Conservation (phyloP, 768 basidiomycete species). For the Leucocoprinus sp. region DNA sequence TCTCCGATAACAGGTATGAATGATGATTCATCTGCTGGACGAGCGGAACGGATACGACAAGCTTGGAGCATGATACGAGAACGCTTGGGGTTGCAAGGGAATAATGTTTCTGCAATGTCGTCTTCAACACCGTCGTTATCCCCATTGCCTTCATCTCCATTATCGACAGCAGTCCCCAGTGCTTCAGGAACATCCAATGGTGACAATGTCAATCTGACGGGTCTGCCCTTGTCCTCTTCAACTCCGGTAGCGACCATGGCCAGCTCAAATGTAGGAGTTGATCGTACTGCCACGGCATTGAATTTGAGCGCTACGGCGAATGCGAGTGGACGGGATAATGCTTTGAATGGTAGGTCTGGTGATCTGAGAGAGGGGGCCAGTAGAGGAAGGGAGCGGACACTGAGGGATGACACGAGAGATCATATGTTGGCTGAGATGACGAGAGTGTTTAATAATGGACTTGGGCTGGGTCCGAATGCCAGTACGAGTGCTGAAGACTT, state of each 20-base stretch:
- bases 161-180: not conserved
- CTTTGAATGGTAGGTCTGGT: no score
- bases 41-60: constrained; percentile 47
- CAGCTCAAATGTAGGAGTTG: no score
- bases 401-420: constrained; percentile 55
- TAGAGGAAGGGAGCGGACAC: constrained; percentile 10
- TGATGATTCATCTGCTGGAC: constrained; percentile 23
- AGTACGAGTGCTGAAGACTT: constrained; percentile 6
- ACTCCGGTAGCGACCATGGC: no score
- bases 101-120: constrained; percentile 7
- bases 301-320: not conserved
- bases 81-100: constrained; percentile 45
- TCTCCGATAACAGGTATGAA: constrained; percentile 31
- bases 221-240: no score
- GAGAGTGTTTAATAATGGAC: constrained; percentile 66
- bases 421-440: constrained; percentile 78
- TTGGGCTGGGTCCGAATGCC: constrained; percentile 31
- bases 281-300: no score
- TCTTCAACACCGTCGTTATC: not conserved
- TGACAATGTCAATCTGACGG: no score
- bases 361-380: not conserved
- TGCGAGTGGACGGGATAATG: no score
- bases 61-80: constrained; percentile 66
- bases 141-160: constrained; percentile 3
- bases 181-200: no score